phyloP scores from a whole-genome alignment of 2,329 filamentous ascomycete genomes.

The Chaetomium olivaceum region DNA sequence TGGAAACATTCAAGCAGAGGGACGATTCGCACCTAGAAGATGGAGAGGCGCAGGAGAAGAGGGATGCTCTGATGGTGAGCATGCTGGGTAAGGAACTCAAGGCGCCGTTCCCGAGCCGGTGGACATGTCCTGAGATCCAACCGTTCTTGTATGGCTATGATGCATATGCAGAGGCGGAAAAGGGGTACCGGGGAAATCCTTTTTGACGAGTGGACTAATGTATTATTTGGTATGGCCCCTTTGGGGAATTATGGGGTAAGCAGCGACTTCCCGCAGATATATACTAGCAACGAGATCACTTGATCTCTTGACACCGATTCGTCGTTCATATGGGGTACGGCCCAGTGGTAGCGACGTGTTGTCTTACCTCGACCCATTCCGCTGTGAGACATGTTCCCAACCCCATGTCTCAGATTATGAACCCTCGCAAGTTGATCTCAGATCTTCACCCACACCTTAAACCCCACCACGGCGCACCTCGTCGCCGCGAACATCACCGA shows the following conservation, averaged over 20 bases:
- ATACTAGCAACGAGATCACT: not conserved
- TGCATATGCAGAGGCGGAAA: slow-evolving; percentile 55
- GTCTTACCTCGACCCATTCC: slow-evolving; percentile 2
- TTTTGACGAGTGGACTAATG: slow-evolving; percentile 20
- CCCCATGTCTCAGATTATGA: slow-evolving; percentile 4
- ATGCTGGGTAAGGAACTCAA: slow-evolving; percentile 52
- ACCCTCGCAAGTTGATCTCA: slow-evolving; percentile 12
- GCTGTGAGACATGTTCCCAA: not conserved
- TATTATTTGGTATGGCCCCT: not conserved
- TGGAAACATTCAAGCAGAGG: slow-evolving; percentile 61
- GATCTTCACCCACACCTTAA: slow-evolving; percentile 41
- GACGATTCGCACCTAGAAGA: slow-evolving; percentile 54
- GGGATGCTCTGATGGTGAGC: slow-evolving; percentile 59
- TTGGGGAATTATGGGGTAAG: not conserved
- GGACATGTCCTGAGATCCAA: slow-evolving; percentile 64
- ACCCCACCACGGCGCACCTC: slow-evolving; percentile 41
- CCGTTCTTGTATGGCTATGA: slow-evolving; percentile 67
- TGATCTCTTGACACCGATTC: not conserved
- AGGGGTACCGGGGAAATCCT: slow-evolving; percentile 32
- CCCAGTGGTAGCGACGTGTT: not conserved
- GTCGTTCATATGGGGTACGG: not conserved
- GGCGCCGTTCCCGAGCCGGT: slow-evolving; percentile 60
- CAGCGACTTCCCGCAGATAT: not conserved
- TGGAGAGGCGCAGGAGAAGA: slow-evolving; percentile 57
- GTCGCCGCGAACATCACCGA: slow-evolving; percentile 38